phyloP scores from a whole-genome alignment of 805 yeast genomes.

The Teunomyces stri region DNA sequence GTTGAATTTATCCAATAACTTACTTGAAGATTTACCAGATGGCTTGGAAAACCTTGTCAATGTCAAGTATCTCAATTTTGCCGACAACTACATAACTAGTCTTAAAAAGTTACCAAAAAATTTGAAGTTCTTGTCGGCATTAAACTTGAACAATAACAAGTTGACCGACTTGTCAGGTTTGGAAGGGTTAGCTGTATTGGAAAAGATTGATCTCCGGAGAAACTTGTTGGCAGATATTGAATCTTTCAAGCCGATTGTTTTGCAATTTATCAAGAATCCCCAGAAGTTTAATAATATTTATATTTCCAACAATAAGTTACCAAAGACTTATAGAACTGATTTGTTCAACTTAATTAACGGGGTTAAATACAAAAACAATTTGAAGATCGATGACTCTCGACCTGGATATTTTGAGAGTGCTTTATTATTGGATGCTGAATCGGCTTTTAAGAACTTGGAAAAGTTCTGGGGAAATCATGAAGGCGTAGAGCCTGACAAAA shows the following conservation, averaged over 20 bases:
- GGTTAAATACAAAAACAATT: slow-evolving; percentile 42
- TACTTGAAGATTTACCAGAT: slow-evolving; percentile 48
- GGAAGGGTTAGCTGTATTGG: slow-evolving; percentile 41
- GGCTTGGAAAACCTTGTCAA: slow-evolving; percentile 49
- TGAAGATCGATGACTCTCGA: slow-evolving; percentile 57
- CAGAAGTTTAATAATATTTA: slow-evolving; percentile 40
- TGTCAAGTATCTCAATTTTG: slow-evolving; percentile 45
- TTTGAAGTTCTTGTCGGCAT: slow-evolving; percentile 37
- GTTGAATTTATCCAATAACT: slow-evolving; percentile 56
- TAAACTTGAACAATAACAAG: slow-evolving; percentile 52
- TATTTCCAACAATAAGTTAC: slow-evolving; percentile 41
- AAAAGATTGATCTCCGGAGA: slow-evolving; percentile 53
- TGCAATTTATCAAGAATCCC: slow-evolving; percentile 28
- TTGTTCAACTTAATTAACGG: slow-evolving; percentile 57
- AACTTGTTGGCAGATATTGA: slow-evolving; percentile 39
- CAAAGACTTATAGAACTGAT: slow-evolving; percentile 50
- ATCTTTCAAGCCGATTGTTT: slow-evolving; percentile 33
- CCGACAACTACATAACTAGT: slow-evolving; percentile 40
- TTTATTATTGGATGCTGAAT: slow-evolving; percentile 48
- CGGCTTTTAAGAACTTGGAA: slow-evolving; percentile 43
- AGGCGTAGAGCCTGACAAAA: slow-evolving; percentile 9
- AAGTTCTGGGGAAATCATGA: slow-evolving; percentile 28
- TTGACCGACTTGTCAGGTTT: slow-evolving; percentile 42
- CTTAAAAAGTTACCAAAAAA: slow-evolving; percentile 34
- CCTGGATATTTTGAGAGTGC: slow-evolving; percentile 64